phyloP scores from a whole-genome alignment of 2,329 filamentous ascomycete genomes.

The Calonectria pseudoturangicola region DNA sequence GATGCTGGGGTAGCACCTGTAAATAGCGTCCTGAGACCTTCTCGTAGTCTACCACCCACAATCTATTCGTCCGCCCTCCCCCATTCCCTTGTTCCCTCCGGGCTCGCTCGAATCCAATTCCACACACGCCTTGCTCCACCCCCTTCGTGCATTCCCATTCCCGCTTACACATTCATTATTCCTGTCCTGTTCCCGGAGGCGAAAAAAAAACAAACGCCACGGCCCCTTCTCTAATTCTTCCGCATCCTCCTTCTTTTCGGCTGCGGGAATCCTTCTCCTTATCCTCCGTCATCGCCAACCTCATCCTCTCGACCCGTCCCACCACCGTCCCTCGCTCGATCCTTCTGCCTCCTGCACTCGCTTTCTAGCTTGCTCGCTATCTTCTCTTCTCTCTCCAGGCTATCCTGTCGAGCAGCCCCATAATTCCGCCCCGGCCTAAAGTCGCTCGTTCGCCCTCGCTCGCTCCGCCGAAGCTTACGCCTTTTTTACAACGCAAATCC shows the following conservation, averaged over 20 bases:
- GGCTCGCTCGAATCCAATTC: constrained; percentile 33
- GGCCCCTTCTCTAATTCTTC: neutral
- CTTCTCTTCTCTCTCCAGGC: constrained; percentile 5
- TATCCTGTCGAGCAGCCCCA: constrained; percentile 32
- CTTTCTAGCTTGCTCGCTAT: neutral
- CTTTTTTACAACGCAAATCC: constrained; percentile 23
- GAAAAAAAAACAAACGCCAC: constrained; percentile 35
- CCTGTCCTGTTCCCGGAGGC: constrained; percentile 15
- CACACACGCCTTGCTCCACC: constrained; percentile 32
- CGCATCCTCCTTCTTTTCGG: neutral
- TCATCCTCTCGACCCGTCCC: neutral
- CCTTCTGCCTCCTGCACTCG: neutral
- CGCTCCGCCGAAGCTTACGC: constrained; percentile 32
- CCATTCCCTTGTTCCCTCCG: constrained; percentile 29
- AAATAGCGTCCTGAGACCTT: constrained; percentile 22
- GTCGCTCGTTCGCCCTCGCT: constrained; percentile 38
- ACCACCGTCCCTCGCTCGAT: constrained; percentile 7
- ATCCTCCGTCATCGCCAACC: neutral
- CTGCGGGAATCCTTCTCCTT: neutral
- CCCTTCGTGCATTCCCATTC: constrained; percentile 39
- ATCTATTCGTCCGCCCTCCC: constrained; percentile 28
- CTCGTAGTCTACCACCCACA: constrained; percentile 25
- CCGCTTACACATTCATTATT: constrained; percentile 38
- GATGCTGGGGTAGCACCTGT: constrained; percentile 25
- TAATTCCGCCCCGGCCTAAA: constrained; percentile 38